phyloP scores from a whole-genome alignment of 1,284 basidiomycete genomes.

The Trametes pubescens region DNA sequence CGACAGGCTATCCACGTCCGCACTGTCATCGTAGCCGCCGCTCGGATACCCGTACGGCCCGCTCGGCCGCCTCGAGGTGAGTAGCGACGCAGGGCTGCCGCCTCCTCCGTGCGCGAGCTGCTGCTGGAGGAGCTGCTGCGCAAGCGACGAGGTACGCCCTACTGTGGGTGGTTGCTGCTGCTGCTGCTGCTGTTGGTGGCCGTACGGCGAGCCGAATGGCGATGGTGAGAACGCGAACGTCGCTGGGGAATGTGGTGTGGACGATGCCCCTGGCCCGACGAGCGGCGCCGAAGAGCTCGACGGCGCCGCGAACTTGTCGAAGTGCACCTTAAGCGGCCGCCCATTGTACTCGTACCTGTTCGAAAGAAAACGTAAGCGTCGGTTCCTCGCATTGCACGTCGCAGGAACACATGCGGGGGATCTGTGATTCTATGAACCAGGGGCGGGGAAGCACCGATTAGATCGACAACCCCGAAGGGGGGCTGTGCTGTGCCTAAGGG shows the following conservation, averaged over 20 bases:
- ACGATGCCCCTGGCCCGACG: conserved; percentile 38
- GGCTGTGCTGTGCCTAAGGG: background rate
- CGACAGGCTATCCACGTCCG: conserved; percentile 13
- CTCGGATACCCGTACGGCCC: conserved; percentile 15
- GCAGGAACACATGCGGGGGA: background rate
- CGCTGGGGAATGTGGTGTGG: conserved; percentile 40
- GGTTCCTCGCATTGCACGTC: background rate
- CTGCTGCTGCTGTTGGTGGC: conserved; percentile 16
- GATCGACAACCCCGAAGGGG: background rate
- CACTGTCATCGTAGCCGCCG: conserved; percentile 3
- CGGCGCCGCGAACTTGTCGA: conserved; percentile 74
- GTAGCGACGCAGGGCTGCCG: conserved; percentile 11
- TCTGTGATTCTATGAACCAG: background rate
- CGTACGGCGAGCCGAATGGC: conserved; percentile 11
- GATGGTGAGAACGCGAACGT: conserved; percentile 25
- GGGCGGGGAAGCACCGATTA: background rate
- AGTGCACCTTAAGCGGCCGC: conserved; percentile 85
- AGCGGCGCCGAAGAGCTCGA: conserved; percentile 38
- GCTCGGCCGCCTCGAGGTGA: conserved; percentile 21
- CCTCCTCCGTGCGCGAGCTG: conserved; percentile 28
- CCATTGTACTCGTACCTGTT: conserved; percentile 89
- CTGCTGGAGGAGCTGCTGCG: conserved; percentile 32
- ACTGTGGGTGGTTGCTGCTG: too few relatives aligned
- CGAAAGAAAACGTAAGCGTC: conserved; percentile 6
- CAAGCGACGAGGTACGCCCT: conserved; percentile 30